Base-by-base conservation (phyloP, 352 stramenopile species). In the Thraustochytrium sp. region DNA sequence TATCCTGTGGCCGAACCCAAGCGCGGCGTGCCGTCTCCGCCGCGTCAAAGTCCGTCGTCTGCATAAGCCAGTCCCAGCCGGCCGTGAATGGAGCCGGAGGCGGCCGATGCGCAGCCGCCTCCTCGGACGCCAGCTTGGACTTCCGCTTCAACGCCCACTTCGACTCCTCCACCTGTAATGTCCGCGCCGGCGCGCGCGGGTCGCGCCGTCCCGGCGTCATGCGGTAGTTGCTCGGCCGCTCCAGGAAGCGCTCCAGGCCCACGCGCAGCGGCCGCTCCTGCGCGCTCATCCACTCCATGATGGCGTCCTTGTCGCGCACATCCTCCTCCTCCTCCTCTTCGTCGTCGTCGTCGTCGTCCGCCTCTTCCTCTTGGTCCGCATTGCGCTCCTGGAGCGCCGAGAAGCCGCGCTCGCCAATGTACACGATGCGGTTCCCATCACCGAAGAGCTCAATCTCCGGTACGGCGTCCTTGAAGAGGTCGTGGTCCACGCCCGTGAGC, bases 21-120 rank as follows among this genome's bases (percentile, higher is more conserved):
- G 40, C 48, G 8, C 34, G 23, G 21, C 38, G 13, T 26, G 31
- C 48, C 5, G 46, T 3, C 2, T 42, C 18, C 21, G 34, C 11
- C 1, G 3, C 5, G 18, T 23, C n/a, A 80, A 72, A 80, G 34
- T 80, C 68, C 13, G 23, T 61, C 36, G 5, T 26, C 18, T 26
- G 68, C 68, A 80, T 80, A 13, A 46, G 51, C 68, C 68, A 80
- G 34, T 80, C 68, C 68, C 68, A 80, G 26, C 68, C 40, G n/a
- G 31, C 11, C 29, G 68, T 34, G 53, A 46, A 80, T 5, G 34
- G 68, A 26, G 11, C 46, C 2, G 68, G 68, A 8, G 49, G 42
- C 8, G 31, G 48, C 42, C 53, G 34, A 21, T 46, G 40, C 1
- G 54, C 54, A 5, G 54, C 26, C 36, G 44, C 8, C n/a, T 64